Percentiles rank a stretch among this genome's conserved stretches.
phyloP scores from a whole-genome alignment of 495 filamentous ascomycete genomes.

The Penicillium dipodomyicola region DNA sequence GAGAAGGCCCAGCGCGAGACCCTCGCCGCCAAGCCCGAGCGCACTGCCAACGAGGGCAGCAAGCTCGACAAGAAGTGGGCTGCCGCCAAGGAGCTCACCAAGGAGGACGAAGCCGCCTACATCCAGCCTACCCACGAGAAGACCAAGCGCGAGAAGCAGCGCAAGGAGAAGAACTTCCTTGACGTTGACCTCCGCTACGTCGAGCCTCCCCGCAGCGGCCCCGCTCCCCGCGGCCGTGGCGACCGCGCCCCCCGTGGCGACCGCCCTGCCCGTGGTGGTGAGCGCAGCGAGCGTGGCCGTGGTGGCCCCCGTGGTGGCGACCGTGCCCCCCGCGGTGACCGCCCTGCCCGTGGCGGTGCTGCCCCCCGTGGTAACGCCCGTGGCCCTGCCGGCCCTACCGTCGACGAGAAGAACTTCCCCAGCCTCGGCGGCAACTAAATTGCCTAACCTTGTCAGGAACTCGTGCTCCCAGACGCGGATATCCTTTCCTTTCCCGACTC shows the following conservation, averaged over 20 bases:
- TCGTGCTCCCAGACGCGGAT: conserved; percentile 9
- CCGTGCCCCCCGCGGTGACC: conserved; percentile 45
- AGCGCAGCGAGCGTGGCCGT: conserved; percentile 7
- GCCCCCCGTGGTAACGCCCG: conserved; percentile 36
- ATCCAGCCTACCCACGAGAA: conserved; percentile 74
- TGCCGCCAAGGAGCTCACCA: conserved; percentile 71
- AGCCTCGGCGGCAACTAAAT: conserved; percentile 49
- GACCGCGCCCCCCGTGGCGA: conserved; percentile 48
- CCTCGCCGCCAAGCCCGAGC: conserved; percentile 68
- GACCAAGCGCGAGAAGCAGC: conserved; percentile 80
- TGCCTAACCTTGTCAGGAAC: conserved; percentile 5
- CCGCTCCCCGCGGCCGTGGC: conserved; percentile 48
- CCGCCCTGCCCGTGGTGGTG: conserved; percentile 32
- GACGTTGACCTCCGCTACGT: conserved; percentile 82
- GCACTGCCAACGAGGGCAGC: conserved; percentile 86
- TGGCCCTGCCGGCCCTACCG: conserved; percentile 37
- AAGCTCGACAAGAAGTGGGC: conserved; percentile 90
- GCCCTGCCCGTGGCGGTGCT: conserved; percentile 28
- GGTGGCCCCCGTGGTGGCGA: conserved; percentile 42
- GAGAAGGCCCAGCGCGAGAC: conserved; percentile 78
- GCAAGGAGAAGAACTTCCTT: conserved; percentile 85
- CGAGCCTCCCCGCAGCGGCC: conserved; percentile 53
- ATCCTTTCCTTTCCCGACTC: conserved; percentile 12
- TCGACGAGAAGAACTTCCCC: conserved; percentile 54
- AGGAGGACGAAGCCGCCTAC: conserved; percentile 70